Evolutionary conservation across 331 rosid species (phyloP).

Genomic region (Acacia concinna): DNA sequence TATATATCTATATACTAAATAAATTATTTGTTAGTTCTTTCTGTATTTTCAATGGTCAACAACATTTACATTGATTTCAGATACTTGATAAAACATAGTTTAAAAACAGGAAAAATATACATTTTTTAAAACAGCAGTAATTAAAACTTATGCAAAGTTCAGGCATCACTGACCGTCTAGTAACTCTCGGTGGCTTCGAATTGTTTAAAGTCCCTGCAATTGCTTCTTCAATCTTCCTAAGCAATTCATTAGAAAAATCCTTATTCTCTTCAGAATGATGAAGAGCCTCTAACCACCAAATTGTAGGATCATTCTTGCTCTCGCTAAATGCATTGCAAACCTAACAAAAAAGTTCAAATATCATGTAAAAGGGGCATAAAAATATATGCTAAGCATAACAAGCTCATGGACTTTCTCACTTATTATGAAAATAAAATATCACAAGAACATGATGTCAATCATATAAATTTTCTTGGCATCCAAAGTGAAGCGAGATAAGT

Average conservation of each 20-base stretch:
- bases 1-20: background rate
- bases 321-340: slow-evolving; percentile 51
- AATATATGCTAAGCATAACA: slow-evolving; percentile 19
- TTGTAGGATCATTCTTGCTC: slow-evolving; percentile 38
- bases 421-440: slow-evolving; percentile 2
- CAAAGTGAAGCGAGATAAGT: slow-evolving; percentile 18
- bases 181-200: slow-evolving; percentile 57
- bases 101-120: slow-evolving; percentile 8
- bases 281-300: slow-evolving; percentile 96
- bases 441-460: background rate
- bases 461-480: slow-evolving; percentile 9
- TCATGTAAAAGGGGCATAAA: slow-evolving; percentile 9
- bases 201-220: slow-evolving; percentile 61
- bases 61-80: slow-evolving; percentile 7
- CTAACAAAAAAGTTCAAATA: slow-evolving; percentile 44
- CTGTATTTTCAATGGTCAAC: slow-evolving; percentile 3
- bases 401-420: background rate
- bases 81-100: slow-evolving; percentile 18
- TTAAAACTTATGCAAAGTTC: slow-evolving; percentile 15
- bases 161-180: slow-evolving; percentile 62
- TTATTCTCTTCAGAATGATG: slow-evolving; percentile 71
- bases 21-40: slow-evolving; percentile 1
- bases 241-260: slow-evolving; percentile 67
- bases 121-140: slow-evolving; percentile 14
- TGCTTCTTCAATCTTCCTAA: slow-evolving; percentile 87